Base-by-base conservation (phyloP, 2,329 filamentous ascomycete species). In the Mollisiaceae sp. region DNA sequence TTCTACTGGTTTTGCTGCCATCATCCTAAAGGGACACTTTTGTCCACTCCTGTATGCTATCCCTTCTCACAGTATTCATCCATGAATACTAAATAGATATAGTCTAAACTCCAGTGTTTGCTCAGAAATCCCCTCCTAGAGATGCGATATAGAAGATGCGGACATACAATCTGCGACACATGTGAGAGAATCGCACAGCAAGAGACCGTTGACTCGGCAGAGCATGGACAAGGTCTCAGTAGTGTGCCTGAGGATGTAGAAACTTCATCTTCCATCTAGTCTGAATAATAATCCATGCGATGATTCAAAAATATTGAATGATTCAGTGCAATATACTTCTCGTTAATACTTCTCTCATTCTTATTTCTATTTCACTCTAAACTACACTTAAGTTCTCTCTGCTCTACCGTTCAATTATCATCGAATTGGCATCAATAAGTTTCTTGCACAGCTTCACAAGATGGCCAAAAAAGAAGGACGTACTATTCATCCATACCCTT, bases 1-100 rank as follows among this genome's bases (percentile, higher is more conserved):
- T 54, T 54, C 24, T 54, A 54, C 15, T 54, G 22, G 22, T 35
- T 54, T 12, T 54, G 50, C 15, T 54, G 50, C 32, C 50, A 54
- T 35, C 22, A 32, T 18, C 24, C 50, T 18, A 27, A 54, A 12
- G 24, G 24, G 4, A 12, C 22, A 27, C 50, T 35, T 54, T 6
- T 12, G 14, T 32, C 24, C 32, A 11, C 50, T 54, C 24, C 27
- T 35, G 22, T 54, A 54, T 6, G 50, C 32, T 20, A 18, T 50
- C 11, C 3, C 3, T 11, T 35, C 24, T 54, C 15, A 9, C 38
- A 54, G 4, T 32, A 18, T 5, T 54, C 5, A 14, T 8, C 6
- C 15, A 4, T 32, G 15, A 54, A 15, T 1, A 3, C 50, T 54
- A 24, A 54, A 6, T 14, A 20, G 27, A 22, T 32, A 54, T 4